These are phyloP conservation scores for Termitomyces sp. DNA, from an alignment of 768 basidiomycete species.

Conservation along the genomic window DNA sequence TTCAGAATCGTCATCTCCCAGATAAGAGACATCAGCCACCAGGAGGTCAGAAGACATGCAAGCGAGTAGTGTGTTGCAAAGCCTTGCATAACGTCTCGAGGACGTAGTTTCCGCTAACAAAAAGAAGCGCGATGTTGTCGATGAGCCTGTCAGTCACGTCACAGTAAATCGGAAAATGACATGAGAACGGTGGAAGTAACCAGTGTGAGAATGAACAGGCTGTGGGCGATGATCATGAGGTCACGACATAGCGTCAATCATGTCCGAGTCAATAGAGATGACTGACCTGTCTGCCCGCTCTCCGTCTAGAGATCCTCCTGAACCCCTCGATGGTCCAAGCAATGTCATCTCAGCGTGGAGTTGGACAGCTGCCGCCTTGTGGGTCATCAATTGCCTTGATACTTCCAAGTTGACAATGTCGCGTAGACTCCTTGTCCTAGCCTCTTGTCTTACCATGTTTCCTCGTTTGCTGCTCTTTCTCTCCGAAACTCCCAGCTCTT, in stretches of 20 bases:
- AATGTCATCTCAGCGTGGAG: conserved; percentile 30
- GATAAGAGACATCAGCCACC: conserved; percentile 18
- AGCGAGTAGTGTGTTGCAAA: conserved; percentile 12
- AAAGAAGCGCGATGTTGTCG: not conserved
- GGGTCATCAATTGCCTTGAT: conserved; percentile 15
- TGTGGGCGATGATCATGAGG: not conserved
- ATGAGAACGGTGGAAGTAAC: not conserved
- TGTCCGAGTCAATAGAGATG: conserved; percentile 18
- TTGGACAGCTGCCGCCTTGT: conserved; percentile 28
- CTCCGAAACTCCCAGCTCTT: conserved; percentile 40
- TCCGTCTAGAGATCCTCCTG: not conserved
- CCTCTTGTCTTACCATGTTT: conserved; percentile 41
- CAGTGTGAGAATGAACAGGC: not conserved
- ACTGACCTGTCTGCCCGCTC: conserved; percentile 14
- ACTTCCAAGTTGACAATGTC: not conserved
- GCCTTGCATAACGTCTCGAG: not conserved
- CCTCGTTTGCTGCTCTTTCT: conserved; percentile 72
- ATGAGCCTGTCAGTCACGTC: not conserved
- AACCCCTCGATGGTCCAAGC: not conserved
- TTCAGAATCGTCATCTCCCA: conserved; percentile 43
- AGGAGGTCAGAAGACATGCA: conserved; percentile 23
- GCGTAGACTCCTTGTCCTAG: conserved; percentile 22
- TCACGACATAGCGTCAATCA: conserved; percentile 7
- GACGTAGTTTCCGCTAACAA: not conserved
- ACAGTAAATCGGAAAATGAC: not conserved